phyloP scores from a whole-genome alignment of 225 moss, liverwort and hornwort genomes.

The Bryoerythrophyllum caledonicum region DNA sequence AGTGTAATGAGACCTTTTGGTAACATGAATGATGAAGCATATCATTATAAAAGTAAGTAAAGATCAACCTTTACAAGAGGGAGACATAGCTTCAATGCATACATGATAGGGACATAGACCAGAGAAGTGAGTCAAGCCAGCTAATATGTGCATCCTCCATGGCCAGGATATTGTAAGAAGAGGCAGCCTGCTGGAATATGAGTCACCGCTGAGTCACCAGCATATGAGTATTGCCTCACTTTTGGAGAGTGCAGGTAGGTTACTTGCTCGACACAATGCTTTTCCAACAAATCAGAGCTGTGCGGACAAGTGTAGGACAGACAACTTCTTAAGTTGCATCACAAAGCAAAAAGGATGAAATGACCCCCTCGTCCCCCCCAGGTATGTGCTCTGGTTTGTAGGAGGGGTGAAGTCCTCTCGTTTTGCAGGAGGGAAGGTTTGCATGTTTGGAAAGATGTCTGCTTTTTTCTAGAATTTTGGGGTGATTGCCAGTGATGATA shows the following conservation, averaged over 20 bases:
- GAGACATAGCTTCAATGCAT: background rate
- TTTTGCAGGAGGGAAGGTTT: background rate
- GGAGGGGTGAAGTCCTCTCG: background rate
- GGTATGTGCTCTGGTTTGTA: background rate
- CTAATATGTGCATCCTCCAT: background rate
- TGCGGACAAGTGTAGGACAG: background rate
- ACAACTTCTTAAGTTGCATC: background rate
- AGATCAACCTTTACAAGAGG: background rate
- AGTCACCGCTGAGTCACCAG: conserved; percentile 40
- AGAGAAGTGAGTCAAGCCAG: conserved; percentile 20
- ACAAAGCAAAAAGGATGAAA: background rate
- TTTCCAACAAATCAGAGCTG: background rate
- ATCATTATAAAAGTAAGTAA: background rate
- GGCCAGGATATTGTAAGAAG: background rate
- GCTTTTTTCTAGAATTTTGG: background rate
- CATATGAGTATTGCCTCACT: conserved; percentile 15
- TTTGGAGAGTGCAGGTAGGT: background rate
- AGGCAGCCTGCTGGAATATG: background rate
- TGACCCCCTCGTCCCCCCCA: too few relatives aligned
- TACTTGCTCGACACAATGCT: conserved; percentile 3
- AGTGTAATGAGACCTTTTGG: background rate
- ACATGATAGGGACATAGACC: conserved; percentile 2
- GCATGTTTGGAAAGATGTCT: background rate
- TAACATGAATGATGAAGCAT: background rate
- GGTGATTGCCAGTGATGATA: background rate